Evolutionary conservation across 768 basidiomycete genomes (phyloP).

Genomic region (Postia placenta): DNA sequence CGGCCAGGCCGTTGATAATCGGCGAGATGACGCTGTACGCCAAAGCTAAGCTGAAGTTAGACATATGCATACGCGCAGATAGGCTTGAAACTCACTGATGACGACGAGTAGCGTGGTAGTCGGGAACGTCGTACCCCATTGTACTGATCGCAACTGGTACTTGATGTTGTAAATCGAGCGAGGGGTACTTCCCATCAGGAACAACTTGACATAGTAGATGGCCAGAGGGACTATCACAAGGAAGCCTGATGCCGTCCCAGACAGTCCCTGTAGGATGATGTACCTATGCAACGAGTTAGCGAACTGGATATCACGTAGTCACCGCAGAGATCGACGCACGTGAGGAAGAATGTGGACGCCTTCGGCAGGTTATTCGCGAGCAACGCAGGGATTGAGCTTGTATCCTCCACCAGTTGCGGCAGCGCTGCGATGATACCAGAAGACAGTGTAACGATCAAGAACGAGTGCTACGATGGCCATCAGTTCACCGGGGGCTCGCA

Average conservation of each 20-base stretch:
- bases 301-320: neutral
- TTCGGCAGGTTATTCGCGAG: conserved; percentile 76
- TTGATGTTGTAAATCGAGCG: conserved; percentile 81
- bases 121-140: conserved; percentile 77
- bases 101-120: conserved; percentile 72
- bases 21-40: conserved; percentile 89
- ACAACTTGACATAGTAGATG: conserved; percentile 87
- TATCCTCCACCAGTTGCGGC: conserved; percentile 55
- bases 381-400: conserved; percentile 58
- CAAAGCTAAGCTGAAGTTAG: conserved; percentile 37
- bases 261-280: conserved; percentile 73
- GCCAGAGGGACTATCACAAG: conserved; percentile 68
- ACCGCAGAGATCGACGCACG: conserved; percentile 40
- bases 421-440: conserved; percentile 80
- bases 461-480: conserved; percentile 66
- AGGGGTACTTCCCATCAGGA: conserved; percentile 84
- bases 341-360: conserved; percentile 88
- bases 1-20: conserved; percentile 87
- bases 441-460: conserved; percentile 82
- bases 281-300: conserved; percentile 37
- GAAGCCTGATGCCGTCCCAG: conserved; percentile 76
- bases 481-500: neutral
- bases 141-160: conserved; percentile 58
- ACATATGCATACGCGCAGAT: neutral
- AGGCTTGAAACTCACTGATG: conserved; percentile 44